phyloP scores from a whole-genome alignment of 345 rosid species.

The Triadica sebifera region DNA sequence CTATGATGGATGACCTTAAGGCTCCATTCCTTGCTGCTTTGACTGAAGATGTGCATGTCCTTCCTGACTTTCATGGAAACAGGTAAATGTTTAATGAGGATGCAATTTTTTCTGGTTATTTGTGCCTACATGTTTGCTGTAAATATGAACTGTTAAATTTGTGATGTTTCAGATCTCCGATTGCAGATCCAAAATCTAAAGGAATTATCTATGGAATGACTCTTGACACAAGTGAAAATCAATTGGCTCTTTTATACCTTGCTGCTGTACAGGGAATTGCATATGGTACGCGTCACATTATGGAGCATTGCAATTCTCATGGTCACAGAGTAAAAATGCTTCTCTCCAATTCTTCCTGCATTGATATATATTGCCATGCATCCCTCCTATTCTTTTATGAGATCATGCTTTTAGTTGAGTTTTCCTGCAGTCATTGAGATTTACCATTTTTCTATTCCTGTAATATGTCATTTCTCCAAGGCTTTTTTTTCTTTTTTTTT shows the following conservation, averaged over 20 bases:
- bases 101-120: not conserved
- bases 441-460: not conserved
- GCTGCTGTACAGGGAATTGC: slow-evolving; percentile 85
- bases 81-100: slow-evolving; percentile 42
- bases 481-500: not conserved
- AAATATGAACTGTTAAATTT: slow-evolving; percentile 9
- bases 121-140: slow-evolving; percentile 5
- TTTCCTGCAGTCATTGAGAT: not conserved
- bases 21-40: slow-evolving; percentile 83
- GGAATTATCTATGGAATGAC: slow-evolving; percentile 82
- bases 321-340: slow-evolving; percentile 70
- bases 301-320: slow-evolving; percentile 88
- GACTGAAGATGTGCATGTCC: slow-evolving; percentile 71
- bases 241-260: slow-evolving; percentile 78
- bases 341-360: not conserved
- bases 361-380: not conserved
- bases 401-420: not conserved
- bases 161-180: slow-evolving; percentile 69
- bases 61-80: slow-evolving; percentile 94
- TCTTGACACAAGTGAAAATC: slow-evolving; percentile 79
- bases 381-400: not conserved
- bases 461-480: not conserved
- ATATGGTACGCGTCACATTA: slow-evolving; percentile 87
- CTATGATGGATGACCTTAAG: slow-evolving; percentile 46
- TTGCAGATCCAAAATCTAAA: slow-evolving; percentile 83